Conservation (phyloP, 139 green algal genomes). For the Gonium pectorale region DNA sequence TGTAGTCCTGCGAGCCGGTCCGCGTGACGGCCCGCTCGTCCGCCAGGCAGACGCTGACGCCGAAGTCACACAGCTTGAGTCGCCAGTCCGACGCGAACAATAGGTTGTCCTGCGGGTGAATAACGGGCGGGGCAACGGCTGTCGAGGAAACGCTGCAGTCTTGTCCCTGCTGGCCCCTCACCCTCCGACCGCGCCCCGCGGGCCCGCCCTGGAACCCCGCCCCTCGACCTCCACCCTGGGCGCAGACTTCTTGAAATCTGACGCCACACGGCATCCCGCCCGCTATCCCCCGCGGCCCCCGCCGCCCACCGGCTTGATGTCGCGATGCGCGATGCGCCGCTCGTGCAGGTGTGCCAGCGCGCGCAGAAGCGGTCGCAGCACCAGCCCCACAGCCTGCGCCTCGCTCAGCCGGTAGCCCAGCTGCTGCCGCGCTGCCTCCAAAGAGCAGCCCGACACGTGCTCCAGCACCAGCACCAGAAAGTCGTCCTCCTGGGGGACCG, state of each 20-base stretch:
- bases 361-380: not conserved
- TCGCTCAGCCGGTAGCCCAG: not conserved
- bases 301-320: not conserved
- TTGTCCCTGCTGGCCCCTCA: not conserved
- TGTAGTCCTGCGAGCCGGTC: conserved; percentile 61
- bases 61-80: conserved; percentile 46
- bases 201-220: no score
- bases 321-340: not conserved
- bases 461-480: conserved; percentile 10
- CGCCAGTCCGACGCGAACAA: conserved; percentile 20
- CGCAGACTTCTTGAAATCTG: no score
- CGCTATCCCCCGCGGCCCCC: not conserved
- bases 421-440: not conserved
- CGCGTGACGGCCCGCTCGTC: conserved; percentile 63
- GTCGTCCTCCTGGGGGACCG: not conserved
- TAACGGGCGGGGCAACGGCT: not conserved
- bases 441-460: not conserved
- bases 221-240: no score
- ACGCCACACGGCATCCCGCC: no score
- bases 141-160: not conserved
- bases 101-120: not conserved
- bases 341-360: not conserved
- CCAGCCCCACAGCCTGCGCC: not conserved
- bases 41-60: conserved; percentile 56
- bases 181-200: no score